phyloP scores from a whole-genome alignment of 1,139 yeast genomes.

The Zygoascus hellenicus region DNA sequence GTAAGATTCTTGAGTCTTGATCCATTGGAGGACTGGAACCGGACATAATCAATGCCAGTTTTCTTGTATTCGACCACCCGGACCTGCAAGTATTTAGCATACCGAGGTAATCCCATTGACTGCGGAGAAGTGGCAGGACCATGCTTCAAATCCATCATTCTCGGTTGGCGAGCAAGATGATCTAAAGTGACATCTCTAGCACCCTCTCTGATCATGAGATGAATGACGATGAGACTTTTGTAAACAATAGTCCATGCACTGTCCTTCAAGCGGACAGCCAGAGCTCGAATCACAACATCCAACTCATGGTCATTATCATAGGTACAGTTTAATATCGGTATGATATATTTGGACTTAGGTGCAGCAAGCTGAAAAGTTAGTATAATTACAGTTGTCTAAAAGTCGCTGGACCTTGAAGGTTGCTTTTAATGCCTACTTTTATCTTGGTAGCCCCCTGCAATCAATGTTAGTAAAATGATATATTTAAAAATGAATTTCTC shows the following conservation, averaged over 20 bases:
- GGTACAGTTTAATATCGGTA: constrained; percentile 83
- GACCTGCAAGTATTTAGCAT: constrained; percentile 62
- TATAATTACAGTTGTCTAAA: background rate
- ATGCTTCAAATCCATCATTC: constrained; percentile 50
- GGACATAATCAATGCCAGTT: constrained; percentile 66
- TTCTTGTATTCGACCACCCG: constrained; percentile 64
- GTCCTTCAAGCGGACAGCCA: constrained; percentile 60
- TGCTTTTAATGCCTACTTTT: constrained; percentile 30
- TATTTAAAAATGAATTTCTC: too few relatives aligned
- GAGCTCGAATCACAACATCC: constrained; percentile 58
- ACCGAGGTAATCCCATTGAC: constrained; percentile 57
- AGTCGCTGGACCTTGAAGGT: background rate
- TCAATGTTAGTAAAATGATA: too few relatives aligned
- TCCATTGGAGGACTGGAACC: constrained; percentile 49
- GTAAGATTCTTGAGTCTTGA: constrained; percentile 59
- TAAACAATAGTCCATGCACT: constrained; percentile 81
- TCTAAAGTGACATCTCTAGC: constrained; percentile 61
- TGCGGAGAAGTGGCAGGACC: constrained; percentile 42
- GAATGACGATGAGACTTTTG: constrained; percentile 78
- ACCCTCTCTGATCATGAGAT: constrained; percentile 92
- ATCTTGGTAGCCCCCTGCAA: constrained; percentile 60
- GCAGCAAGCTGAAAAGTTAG: constrained; percentile 68
- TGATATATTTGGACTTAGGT: constrained; percentile 91
- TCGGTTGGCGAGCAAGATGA: constrained; percentile 54
- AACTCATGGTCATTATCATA: constrained; percentile 51